These are phyloP conservation scores for Diplodia scrobiculata DNA, from an alignment of 2,329 filamentous ascomycete species.

Conservation along the genomic window DNA sequence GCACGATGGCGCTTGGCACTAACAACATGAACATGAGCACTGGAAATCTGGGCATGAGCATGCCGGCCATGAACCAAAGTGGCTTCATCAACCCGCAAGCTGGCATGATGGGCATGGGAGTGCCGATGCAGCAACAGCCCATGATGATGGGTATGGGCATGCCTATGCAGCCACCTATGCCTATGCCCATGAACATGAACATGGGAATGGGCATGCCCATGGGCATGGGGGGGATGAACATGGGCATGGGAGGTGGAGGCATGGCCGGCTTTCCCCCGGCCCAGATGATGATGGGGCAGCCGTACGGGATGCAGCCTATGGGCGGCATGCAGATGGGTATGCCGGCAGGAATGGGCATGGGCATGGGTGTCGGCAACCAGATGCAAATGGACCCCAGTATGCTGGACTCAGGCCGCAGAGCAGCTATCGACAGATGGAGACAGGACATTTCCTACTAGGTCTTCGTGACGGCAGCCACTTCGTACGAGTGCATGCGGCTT, in stretches of 20 bases:
- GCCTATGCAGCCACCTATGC: slow-evolving; percentile 24
- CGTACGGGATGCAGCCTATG: slow-evolving; percentile 16
- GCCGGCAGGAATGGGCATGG: slow-evolving; percentile 27
- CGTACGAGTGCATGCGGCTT: slow-evolving; percentile 1
- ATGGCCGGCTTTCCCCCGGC: background rate
- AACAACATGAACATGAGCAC: slow-evolving; percentile 10
- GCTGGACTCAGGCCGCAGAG: slow-evolving; percentile 55
- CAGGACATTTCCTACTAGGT: slow-evolving; percentile 42
- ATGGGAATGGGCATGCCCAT: slow-evolving; percentile 28
- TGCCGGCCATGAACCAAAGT: background rate
- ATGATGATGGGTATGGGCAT: slow-evolving; percentile 28
- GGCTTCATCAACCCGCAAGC: background rate
- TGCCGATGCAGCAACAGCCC: slow-evolving; percentile 16
- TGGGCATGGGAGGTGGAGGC: slow-evolving; percentile 21
- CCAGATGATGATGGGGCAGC: slow-evolving; percentile 16
- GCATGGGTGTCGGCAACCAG: slow-evolving; percentile 27
- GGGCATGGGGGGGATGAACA: slow-evolving; percentile 28
- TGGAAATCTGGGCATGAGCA: background rate
- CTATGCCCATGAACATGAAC: slow-evolving; percentile 22
- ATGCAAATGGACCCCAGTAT: slow-evolving; percentile 37
- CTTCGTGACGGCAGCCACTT: background rate
- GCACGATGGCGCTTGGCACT: slow-evolving; percentile 13
- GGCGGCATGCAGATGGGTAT: slow-evolving; percentile 21
- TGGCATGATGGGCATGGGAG: slow-evolving; percentile 22
- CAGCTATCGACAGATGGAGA: slow-evolving; percentile 63